Evolutionary conservation across 1,284 basidiomycete genomes (phyloP).

Genomic region (Fomitopsis schrenkii): DNA sequence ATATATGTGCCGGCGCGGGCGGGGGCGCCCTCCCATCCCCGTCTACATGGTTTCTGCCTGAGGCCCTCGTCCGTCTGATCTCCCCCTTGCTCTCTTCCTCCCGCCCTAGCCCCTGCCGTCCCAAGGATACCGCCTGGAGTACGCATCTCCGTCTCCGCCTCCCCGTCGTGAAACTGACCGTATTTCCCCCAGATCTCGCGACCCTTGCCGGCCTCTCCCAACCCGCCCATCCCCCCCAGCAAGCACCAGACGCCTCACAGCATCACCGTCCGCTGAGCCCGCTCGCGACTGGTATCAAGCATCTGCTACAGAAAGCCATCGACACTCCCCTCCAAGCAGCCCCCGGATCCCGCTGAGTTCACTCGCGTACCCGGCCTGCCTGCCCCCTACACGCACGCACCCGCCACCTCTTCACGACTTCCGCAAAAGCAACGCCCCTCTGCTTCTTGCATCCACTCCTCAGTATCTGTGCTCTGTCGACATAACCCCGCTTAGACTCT

Average conservation of each 20-base stretch:
- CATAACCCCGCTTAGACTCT: conserved; percentile 12
- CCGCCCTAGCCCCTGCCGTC: conserved; percentile 51
- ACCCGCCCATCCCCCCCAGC: conserved; percentile 37
- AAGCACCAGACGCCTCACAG: conserved; percentile 30
- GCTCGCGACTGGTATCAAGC: conserved; percentile 24
- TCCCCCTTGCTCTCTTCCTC: conserved; percentile 31
- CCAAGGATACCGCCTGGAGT: conserved; percentile 83
- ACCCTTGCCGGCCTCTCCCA: conserved; percentile 85
- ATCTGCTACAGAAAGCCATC: conserved; percentile 15
- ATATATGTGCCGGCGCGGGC: conserved; percentile 1
- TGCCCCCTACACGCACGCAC: conserved; percentile 7
- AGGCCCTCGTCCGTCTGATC: conserved; percentile 21
- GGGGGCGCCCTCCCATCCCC: conserved; percentile 18
- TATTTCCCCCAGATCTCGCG: conserved; percentile 71
- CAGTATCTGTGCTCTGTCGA: conserved; percentile 4
- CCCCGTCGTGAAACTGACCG: conserved; percentile 7
- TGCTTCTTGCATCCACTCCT: conserved; percentile 6
- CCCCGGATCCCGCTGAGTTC: conserved; percentile 49
- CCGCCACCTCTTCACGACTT: conserved; percentile 12
- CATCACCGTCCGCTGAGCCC: conserved; percentile 52
- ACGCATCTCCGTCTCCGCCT: conserved; percentile 21
- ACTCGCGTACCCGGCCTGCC: conserved; percentile 41
- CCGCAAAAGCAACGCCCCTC: conserved; percentile 5
- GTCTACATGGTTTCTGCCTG: conserved; percentile 26
- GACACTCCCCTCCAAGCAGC: conserved; percentile 16